Conservation (phyloP, 768 basidiomycete species). For the Boletus insuetus region DNA sequence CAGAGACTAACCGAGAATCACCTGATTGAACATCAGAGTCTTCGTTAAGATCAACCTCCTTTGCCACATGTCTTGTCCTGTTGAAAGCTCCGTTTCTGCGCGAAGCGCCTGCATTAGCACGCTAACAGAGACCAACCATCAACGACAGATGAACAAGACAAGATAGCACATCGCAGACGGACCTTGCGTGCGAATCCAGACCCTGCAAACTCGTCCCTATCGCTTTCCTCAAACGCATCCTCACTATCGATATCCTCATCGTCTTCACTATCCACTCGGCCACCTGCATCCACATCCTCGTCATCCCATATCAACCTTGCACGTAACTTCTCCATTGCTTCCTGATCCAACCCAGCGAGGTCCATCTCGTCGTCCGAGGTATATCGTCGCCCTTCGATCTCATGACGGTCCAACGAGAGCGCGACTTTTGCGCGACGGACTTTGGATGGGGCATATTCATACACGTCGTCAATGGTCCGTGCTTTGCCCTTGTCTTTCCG, state of each 20-base stretch:
- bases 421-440: conserved; percentile 50
- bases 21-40: conserved; percentile 36
- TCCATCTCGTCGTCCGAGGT: conserved; percentile 43
- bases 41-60: conserved; percentile 68
- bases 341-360: conserved; percentile 26
- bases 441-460: conserved; percentile 56
- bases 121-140: conserved; percentile 8
- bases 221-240: conserved; percentile 78
- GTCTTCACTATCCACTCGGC: conserved; percentile 57
- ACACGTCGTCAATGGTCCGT: conserved; percentile 49
- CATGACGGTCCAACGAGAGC: conserved; percentile 57
- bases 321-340: conserved; percentile 34
- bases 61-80: conserved; percentile 33
- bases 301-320: conserved; percentile 52
- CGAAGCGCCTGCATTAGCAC: conserved; percentile 18
- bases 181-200: conserved; percentile 40
- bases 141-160: background rate
- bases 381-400: conserved; percentile 32
- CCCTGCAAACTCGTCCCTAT: conserved; percentile 74
- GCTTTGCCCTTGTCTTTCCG: conserved; percentile 35
- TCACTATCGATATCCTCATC: conserved; percentile 89
- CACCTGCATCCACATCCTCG: conserved; percentile 41
- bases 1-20: conserved; percentile 16
- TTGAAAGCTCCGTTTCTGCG: conserved; percentile 23
- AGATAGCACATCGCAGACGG: background rate